A percentile compares a stretch with the other conserved stretches of the same genome.
Conservation (phyloP, 2,329 filamentous ascomycete species). For the Davidsoniella virescens region DNA sequence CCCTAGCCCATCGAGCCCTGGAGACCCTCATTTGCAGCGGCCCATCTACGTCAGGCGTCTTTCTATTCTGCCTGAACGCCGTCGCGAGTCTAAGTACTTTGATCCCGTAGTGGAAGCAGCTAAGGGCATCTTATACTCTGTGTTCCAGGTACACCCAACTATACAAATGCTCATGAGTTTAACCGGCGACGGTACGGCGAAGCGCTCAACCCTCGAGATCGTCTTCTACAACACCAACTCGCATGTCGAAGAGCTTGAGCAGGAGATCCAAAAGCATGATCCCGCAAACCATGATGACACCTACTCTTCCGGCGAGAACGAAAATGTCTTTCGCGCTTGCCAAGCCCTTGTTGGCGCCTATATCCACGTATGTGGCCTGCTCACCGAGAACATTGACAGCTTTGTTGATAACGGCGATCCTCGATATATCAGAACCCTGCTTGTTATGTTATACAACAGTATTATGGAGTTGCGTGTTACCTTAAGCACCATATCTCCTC, state of each 20-base stretch:
- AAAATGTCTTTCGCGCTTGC: constrained; percentile 47
- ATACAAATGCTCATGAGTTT: constrained; percentile 49
- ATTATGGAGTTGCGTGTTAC: constrained; percentile 50
- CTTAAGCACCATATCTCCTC: constrained; percentile 21
- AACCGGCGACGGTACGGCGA: constrained; percentile 41
- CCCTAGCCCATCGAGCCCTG: constrained; percentile 43
- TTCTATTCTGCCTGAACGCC: constrained; percentile 46
- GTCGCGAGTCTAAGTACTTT: constrained; percentile 42
- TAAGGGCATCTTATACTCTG: constrained; percentile 49
- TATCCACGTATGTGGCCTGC: constrained; percentile 45
- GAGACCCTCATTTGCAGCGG: constrained; percentile 39
- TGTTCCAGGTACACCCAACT: constrained; percentile 52
- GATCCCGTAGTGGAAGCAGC: constrained; percentile 48
- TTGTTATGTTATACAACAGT: constrained; percentile 49
- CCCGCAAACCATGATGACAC: constrained; percentile 23
- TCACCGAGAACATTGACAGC: constrained; percentile 44
- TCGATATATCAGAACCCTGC: constrained; percentile 47
- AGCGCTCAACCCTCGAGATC: constrained; percentile 47
- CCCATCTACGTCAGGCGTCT: constrained; percentile 48
- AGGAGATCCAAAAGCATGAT: constrained; percentile 47
- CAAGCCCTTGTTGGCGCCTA: constrained; percentile 48
- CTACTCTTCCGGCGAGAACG: constrained; percentile 37
- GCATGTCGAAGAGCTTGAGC: constrained; percentile 49
- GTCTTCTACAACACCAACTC: constrained; percentile 53
- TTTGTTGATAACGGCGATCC: constrained; percentile 50